Evolutionary conservation across 1,284 basidiomycete species (phyloP).

Genomic region (Filobasidium uniguttulatum): DNA sequence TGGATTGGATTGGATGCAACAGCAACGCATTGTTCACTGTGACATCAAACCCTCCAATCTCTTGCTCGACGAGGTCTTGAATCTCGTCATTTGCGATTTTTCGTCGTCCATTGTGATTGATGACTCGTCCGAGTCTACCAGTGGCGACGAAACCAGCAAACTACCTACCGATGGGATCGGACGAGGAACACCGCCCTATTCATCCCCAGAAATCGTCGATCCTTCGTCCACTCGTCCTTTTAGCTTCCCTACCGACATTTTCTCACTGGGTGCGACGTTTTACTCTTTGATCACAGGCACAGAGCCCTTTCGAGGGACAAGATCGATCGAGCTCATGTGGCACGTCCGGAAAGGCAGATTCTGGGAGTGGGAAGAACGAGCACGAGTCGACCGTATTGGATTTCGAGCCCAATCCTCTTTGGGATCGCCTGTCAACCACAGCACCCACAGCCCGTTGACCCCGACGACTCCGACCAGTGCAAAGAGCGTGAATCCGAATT

Average conservation of each 20-base stretch:
- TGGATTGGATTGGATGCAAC: slow-evolving; percentile 38
- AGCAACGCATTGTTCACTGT: slow-evolving; percentile 37
- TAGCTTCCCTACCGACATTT: slow-evolving; percentile 40
- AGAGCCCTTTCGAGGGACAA: slow-evolving; percentile 38
- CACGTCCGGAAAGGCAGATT: slow-evolving; percentile 37
- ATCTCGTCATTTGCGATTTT: slow-evolving; percentile 40
- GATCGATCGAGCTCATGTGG: slow-evolving; percentile 39
- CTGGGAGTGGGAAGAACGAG: slow-evolving; percentile 39
- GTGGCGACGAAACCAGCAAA: too few relatives aligned
- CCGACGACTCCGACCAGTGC: not conserved
- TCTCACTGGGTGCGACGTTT: slow-evolving; percentile 41
- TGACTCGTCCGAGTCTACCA: slow-evolving; percentile 24
- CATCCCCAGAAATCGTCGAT: slow-evolving; percentile 39
- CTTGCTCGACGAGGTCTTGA: slow-evolving; percentile 31
- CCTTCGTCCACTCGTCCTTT: slow-evolving; percentile 29
- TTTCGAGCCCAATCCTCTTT: not conserved
- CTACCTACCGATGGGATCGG: slow-evolving; percentile 39
- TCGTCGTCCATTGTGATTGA: slow-evolving; percentile 39
- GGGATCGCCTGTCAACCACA: not conserved
- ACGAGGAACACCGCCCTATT: slow-evolving; percentile 41
- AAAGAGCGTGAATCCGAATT: slow-evolving; percentile 13
- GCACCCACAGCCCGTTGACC: not conserved
- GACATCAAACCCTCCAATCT: slow-evolving; percentile 38
- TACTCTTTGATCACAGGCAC: slow-evolving; percentile 38
- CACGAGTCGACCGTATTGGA: slow-evolving; percentile 21